Conservation (phyloP, 179 eudicot species). For the Silene vulgaris region DNA sequence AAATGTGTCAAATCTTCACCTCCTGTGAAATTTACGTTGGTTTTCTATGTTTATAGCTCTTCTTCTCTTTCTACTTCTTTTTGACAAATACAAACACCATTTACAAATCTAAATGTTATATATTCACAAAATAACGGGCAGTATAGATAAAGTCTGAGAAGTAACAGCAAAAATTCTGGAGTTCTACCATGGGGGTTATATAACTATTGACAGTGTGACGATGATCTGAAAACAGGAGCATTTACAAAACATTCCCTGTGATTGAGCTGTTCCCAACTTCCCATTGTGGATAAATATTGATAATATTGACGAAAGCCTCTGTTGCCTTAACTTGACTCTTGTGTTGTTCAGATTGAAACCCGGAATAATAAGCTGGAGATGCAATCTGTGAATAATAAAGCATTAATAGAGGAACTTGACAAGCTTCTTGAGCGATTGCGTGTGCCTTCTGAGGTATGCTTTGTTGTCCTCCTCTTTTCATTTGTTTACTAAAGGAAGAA, state of each 20-base stretch:
- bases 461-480: not conserved
- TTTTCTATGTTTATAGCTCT: too few relatives aligned
- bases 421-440: slow-evolving; percentile 80
- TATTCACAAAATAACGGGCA: too few relatives aligned
- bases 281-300: not conserved
- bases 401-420: slow-evolving; percentile 83
- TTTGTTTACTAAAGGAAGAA: not conserved
- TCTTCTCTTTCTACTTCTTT: too few relatives aligned
- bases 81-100: too few relatives aligned
- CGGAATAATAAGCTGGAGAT: slow-evolving; percentile 92
- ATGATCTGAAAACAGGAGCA: too few relatives aligned
- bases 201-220: not conserved
- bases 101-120: too few relatives aligned
- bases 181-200: not conserved
- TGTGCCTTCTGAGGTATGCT: slow-evolving; percentile 70
- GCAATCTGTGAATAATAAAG: slow-evolving; percentile 84
- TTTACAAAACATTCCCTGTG: too few relatives aligned
- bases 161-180: not conserved
- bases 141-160: not conserved
- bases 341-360: slow-evolving; percentile 68
- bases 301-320: not conserved
- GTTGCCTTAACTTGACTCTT: not conserved
- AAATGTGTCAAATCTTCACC: too few relatives aligned
- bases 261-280: too few relatives aligned
- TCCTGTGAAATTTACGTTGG: too few relatives aligned